phyloP scores from a whole-genome alignment of 1,139 yeast genomes.

The Yamadazyma aaseri region DNA sequence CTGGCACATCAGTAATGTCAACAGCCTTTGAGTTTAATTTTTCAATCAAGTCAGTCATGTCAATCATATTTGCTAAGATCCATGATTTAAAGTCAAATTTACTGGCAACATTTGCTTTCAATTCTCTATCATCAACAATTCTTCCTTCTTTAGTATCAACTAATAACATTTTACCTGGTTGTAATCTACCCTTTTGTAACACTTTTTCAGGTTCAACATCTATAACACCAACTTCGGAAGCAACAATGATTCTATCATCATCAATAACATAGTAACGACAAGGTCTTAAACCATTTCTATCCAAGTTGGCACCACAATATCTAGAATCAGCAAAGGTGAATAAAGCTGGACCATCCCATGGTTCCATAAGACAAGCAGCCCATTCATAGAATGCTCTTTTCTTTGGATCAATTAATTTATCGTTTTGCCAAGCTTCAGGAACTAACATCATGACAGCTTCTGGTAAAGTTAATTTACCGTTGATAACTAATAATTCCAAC shows the following conservation, averaged over 20 bases:
- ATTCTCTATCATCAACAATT: slow-evolving; percentile 88
- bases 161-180: slow-evolving; percentile 94
- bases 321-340: slow-evolving; percentile 97
- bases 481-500: slow-evolving; percentile 83
- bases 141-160: slow-evolving; percentile 93
- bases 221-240: slow-evolving; percentile 97
- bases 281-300: slow-evolving; percentile 96
- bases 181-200: slow-evolving; percentile 87
- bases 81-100: slow-evolving; percentile 92
- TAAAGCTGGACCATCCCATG: slow-evolving; percentile 99
- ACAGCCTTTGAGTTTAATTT: slow-evolving; percentile 56
- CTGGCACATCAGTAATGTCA: slow-evolving; percentile 23
- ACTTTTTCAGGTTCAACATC: slow-evolving; percentile 82
- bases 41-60: slow-evolving; percentile 68
- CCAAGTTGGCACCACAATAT: slow-evolving; percentile 97
- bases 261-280: slow-evolving; percentile 95
- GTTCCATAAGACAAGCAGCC: slow-evolving; percentile 99
- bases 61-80: slow-evolving; percentile 83
- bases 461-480: slow-evolving; percentile 89
- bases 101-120: slow-evolving; percentile 77
- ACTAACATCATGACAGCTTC: slow-evolving; percentile 97
- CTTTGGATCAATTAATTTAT: slow-evolving; percentile 79
- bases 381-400: slow-evolving; percentile 96
- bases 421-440: slow-evolving; percentile 98
- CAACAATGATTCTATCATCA: slow-evolving; percentile 95